phyloP scores from a whole-genome alignment of 2,329 filamentous ascomycete species.

The Pyrenophora tritici-repentis region DNA sequence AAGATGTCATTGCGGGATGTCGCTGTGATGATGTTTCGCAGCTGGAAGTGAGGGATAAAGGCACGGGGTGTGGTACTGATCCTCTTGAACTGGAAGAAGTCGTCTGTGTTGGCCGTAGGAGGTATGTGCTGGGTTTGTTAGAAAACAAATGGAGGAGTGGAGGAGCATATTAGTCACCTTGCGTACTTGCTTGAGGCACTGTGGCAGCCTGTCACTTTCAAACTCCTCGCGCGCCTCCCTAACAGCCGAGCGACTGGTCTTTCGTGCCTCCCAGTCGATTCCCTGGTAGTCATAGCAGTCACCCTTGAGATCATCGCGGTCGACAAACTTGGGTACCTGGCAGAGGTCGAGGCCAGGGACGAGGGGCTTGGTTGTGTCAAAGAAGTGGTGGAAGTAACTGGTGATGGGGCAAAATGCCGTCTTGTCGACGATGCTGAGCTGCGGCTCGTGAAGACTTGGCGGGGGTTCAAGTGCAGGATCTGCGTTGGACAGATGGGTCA shows the following conservation, averaged over 20 bases:
- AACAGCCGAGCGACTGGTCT: constrained; percentile 33
- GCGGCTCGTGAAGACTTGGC: constrained; percentile 31
- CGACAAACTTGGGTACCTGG: constrained; percentile 35
- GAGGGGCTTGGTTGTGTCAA: constrained; percentile 16
- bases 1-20: constrained; percentile 61
- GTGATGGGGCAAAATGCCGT: constrained; percentile 36
- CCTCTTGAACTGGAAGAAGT: constrained; percentile 55
- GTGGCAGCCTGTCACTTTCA: constrained; percentile 28
- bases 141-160: not conserved
- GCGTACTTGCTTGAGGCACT: constrained; percentile 21
- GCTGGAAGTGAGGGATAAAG: constrained; percentile 62
- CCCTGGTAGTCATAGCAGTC: constrained; percentile 47
- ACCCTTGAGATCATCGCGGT: constrained; percentile 38
- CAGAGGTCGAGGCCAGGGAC: constrained; percentile 30
- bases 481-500: constrained; percentile 20
- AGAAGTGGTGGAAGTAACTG: constrained; percentile 33
- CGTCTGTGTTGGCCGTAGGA: constrained; percentile 49
- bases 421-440: constrained; percentile 37
- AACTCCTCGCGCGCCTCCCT: constrained; percentile 31
- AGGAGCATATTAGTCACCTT: constrained; percentile 20
- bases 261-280: constrained; percentile 44
- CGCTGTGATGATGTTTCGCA: constrained; percentile 62
- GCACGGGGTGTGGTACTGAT: constrained; percentile 57
- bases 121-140: constrained; percentile 20
- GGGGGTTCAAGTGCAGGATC: constrained; percentile 30